Percentiles rank a stretch among this genome's conserved stretches.
Evolutionary conservation across 2,329 filamentous ascomycete genomes (phyloP).

Genomic region (Talaromyces islandicus): DNA sequence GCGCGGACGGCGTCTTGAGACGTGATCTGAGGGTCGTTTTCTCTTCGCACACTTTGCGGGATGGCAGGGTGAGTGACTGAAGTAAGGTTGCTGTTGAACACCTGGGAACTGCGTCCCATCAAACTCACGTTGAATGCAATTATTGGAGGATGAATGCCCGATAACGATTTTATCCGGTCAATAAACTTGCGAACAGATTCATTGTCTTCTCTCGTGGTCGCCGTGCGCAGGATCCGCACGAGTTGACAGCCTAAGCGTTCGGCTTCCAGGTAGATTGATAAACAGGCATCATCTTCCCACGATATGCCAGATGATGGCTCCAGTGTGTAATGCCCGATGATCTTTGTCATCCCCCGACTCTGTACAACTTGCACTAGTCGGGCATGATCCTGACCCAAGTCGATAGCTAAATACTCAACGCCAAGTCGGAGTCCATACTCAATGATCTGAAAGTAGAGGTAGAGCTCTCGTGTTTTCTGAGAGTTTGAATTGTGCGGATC

Average conservation of each 20-base stretch:
- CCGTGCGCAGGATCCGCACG: conserved; percentile 32
- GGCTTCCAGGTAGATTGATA: conserved; percentile 29
- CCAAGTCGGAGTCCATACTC: conserved; percentile 35
- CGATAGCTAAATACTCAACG: conserved; percentile 35
- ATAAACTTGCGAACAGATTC: conserved; percentile 30
- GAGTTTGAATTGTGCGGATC: conserved; percentile 9
- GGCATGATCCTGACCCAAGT: conserved; percentile 27
- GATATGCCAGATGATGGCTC: conserved; percentile 21
- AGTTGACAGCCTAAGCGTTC: conserved; percentile 33
- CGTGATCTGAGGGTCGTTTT: conserved; percentile 29
- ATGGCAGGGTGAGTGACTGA: conserved; percentile 37
- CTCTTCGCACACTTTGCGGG: conserved; percentile 16
- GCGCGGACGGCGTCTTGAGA: conserved; percentile 32
- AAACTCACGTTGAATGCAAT: conserved; percentile 37
- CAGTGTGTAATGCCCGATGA: conserved; percentile 34
- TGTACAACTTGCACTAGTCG: conserved; percentile 22
- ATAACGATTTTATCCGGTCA: conserved; percentile 27
- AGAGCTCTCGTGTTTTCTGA: conserved; percentile 15
- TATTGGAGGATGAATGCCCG: conserved; percentile 25
- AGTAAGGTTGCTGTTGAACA: conserved; percentile 37
- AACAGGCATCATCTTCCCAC: conserved; percentile 30
- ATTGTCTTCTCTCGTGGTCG: conserved; percentile 32
- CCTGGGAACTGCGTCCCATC: conserved; percentile 38
- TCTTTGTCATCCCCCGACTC: conserved; percentile 34
- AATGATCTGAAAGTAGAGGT: conserved; percentile 31